Base-by-base conservation (phyloP, 2,329 filamentous ascomycete species). In the Pyrenophora teres region DNA sequence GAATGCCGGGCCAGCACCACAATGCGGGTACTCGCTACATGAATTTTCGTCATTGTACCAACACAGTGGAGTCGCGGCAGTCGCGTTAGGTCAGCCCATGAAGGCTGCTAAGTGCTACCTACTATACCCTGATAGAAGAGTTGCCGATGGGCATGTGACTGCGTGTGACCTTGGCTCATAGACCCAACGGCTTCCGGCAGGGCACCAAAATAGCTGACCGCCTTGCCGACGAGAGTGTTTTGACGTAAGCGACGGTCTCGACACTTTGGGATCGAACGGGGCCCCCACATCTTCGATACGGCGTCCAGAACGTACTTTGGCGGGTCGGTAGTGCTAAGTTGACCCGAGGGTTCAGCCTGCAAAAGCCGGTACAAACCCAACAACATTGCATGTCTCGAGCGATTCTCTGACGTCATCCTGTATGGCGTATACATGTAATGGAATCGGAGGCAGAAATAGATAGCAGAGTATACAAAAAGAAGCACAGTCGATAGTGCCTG, bases 291-390 rank as follows among this genome's bases (percentile, higher is more conserved):
- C 32, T 48, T 38, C 46, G 41, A 30, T 45, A 41, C 39, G 46
- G 27, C 16, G 38, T 51, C 42, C 27, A 43, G 16, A 39, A 37
- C 32, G 33, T 30, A 25, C 15, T 15, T 15, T 15, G 30, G 23
- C 36, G 48, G 25, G 39, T 40, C 46, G 16, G 27, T 44, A 41
- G 31, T 30, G 36, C n/a, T 32, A 10, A 42, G 21, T 43, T 51
- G 48, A 51, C 37, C 31, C 30, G 31, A 36, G n/a, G n/a, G 27
- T 33, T 27, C 46, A 46, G 37, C 39, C 54, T 35, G 45, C 42
- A 23, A 46, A 55, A 18, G 39, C 40, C 4, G 37, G 46, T 10
- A 55, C 35, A 39, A 53, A 40, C 41, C 55, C 51, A 21, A 50
- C 57, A 5, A 55, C 23, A 35, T 60, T 48, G 8, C 40, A 47